Percentiles rank a stretch among this genome's conserved stretches.
Conservation (phyloP, 805 yeast genomes). For the Wickerhamiella brachini region DNA sequence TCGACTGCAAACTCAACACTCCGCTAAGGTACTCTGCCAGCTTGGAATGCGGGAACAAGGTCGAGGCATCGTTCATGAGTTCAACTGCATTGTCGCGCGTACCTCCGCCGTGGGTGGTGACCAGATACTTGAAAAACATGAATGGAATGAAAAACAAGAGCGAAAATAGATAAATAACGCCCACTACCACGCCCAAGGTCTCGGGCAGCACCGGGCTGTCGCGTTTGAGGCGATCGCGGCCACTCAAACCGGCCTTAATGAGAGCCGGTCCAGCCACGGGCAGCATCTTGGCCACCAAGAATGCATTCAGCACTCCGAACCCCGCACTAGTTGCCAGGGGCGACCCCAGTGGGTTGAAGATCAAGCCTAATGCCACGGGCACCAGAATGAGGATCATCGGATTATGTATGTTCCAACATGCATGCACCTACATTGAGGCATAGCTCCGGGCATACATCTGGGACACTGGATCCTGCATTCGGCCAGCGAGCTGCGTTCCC, state of each 20-base stretch:
- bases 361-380: conserved; percentile 9
- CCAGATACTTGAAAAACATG: conserved; percentile 63
- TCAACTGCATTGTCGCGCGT: conserved; percentile 32
- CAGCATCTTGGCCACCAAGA: conserved; percentile 10
- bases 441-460: conserved; percentile 6
- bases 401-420: not conserved
- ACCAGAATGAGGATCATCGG: conserved; percentile 2
- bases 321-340: conserved; percentile 12
- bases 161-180: conserved; percentile 62
- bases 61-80: conserved; percentile 4
- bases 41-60: conserved; percentile 34
- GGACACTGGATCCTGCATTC: conserved; percentile 17
- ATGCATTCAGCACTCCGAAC: conserved; percentile 9
- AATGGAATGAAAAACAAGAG: conserved; percentile 83
- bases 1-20: conserved; percentile 67
- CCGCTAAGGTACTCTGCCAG: conserved; percentile 80
- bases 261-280: conserved; percentile 16
- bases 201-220: conserved; percentile 73
- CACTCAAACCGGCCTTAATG: conserved; percentile 51
- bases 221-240: conserved; percentile 70
- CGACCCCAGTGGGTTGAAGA: conserved; percentile 10
- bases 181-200: conserved; percentile 81
- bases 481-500: conserved; percentile 23
- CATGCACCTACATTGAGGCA: not conserved
- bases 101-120: conserved; percentile 45